Base-by-base conservation (phyloP, 805 yeast genomes). In the Candida corydali region DNA sequence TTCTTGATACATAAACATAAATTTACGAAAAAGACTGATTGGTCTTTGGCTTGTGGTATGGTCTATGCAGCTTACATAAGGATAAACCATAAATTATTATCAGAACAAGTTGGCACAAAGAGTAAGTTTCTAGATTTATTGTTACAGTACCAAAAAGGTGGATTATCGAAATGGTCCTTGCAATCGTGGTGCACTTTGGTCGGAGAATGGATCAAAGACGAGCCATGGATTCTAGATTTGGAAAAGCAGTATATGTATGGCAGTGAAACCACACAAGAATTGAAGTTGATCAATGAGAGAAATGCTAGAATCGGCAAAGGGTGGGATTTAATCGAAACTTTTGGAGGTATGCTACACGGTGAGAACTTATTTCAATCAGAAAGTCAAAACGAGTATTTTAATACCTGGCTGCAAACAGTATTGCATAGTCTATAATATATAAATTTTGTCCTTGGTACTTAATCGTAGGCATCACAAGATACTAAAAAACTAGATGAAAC, bases 31-130 rank as follows among this genome's bases (percentile, higher is more conserved):
- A 72, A 72, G 24, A 77, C 74, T 40, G 81, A 80, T 26, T 82
- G 88, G 87, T 76, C 78, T 6, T 54, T 83, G 16, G 74, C 82
- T 3, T 79, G 85, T 52, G 89, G 89, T 0, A 51, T 83, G 43
- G 68, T 82, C 1, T 64, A 80, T 24, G 72, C 80, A 14, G 79
- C 81, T 10, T 78, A 76, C 38, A 60, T 68, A 14, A 64, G 78
- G 11, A 65, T 82, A 22, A 78, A 79, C 52, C 69, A 72, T 38
- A 63, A 63, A 16, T 51, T 65, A 23, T 53, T 81, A 11, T 51
- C 59, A 3, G 51, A 58, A 9, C 73, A 71, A 32, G 62, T 78
- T 5, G 78, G 83, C 1, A 65, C 72, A 17, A 73, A 66, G 38
- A 54, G 70, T 11, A 60, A 65, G 25, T 66, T 79, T 8, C 57